Percentiles rank a stretch among this genome's conserved stretches.
phyloP scores from a whole-genome alignment of 495 filamentous ascomycete genomes.

The Trichoderma parareesei region DNA sequence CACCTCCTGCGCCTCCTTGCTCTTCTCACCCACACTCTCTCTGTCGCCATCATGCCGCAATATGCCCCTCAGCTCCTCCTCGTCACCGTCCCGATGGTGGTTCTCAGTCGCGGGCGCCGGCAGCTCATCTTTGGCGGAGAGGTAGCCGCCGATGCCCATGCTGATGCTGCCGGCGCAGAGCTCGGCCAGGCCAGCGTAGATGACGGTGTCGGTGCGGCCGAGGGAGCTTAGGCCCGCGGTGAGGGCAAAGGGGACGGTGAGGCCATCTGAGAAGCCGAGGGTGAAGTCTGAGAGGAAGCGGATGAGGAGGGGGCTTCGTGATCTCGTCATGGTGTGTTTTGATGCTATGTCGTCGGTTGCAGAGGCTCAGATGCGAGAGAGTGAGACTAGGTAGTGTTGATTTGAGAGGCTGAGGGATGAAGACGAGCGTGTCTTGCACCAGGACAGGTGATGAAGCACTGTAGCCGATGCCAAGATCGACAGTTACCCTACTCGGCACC shows the following conservation, averaged over 20 bases:
- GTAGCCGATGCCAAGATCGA: too few relatives aligned
- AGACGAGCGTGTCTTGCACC: too few relatives aligned
- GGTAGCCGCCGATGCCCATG: conserved; percentile 63
- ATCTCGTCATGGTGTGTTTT: neutral
- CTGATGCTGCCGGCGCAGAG: conserved; percentile 60
- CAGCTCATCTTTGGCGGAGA: conserved; percentile 65
- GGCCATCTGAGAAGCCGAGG: conserved; percentile 53
- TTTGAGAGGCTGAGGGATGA: too few relatives aligned
- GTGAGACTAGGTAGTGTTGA: too few relatives aligned
- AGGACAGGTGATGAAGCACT: too few relatives aligned
- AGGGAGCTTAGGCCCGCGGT: conserved; percentile 55
- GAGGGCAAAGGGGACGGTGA: conserved; percentile 59
- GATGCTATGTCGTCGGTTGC: neutral
- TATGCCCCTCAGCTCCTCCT: conserved; percentile 10
- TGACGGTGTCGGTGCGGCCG: conserved; percentile 54
- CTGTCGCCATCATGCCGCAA: neutral
- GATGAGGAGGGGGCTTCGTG: conserved; percentile 18
- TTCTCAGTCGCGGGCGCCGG: neutral
- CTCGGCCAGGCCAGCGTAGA: conserved; percentile 61
- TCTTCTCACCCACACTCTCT: neutral
- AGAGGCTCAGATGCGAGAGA: too few relatives aligned
- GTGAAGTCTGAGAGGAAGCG: conserved; percentile 33
- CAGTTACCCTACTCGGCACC: too few relatives aligned
- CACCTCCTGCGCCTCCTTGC: neutral
- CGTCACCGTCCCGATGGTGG: neutral